Evolutionary conservation across 208 protist genomes (phyloP).

Genomic region (Trypanosoma theileri): DNA sequence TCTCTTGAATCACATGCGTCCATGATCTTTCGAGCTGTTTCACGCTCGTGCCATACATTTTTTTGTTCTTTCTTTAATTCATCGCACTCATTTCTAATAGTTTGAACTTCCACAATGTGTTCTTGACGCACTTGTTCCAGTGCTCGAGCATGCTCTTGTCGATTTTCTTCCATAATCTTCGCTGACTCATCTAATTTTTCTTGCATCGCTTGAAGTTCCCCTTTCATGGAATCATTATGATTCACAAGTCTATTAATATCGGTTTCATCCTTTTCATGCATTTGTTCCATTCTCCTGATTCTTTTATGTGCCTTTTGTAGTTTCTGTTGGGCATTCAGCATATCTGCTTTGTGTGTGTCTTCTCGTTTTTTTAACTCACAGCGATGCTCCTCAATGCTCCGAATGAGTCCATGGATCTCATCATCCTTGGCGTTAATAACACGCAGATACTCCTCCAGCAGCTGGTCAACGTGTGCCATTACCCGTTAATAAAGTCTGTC

Average conservation of each 20-base stretch:
- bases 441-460: constrained; percentile 85
- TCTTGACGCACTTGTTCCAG: constrained; percentile 5
- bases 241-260: constrained; percentile 40
- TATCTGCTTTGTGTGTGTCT: constrained; percentile 28
- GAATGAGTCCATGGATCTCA: constrained; percentile 60
- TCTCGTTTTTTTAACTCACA: constrained; percentile 32
- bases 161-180: constrained; percentile 4
- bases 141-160: not conserved
- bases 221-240: constrained; percentile 39
- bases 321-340: constrained; percentile 30
- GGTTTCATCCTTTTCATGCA: constrained; percentile 29
- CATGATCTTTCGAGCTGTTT: not conserved
- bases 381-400: constrained; percentile 46
- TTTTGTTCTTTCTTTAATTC: constrained; percentile 12
- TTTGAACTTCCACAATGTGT: constrained; percentile 1
- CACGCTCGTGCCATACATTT: constrained; percentile 7
- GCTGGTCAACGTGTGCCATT: constrained; percentile 53
- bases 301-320: constrained; percentile 5
- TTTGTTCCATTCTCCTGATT: constrained; percentile 10
- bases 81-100: constrained; percentile 4
- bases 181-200: not conserved
- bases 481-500: not conserved
- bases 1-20: constrained; percentile 16
- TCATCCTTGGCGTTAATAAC: constrained; percentile 88
- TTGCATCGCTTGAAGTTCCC: constrained; percentile 16